phyloP scores from a whole-genome alignment of 2,329 filamentous ascomycete species.

The Arthrobotrys sinensis region DNA sequence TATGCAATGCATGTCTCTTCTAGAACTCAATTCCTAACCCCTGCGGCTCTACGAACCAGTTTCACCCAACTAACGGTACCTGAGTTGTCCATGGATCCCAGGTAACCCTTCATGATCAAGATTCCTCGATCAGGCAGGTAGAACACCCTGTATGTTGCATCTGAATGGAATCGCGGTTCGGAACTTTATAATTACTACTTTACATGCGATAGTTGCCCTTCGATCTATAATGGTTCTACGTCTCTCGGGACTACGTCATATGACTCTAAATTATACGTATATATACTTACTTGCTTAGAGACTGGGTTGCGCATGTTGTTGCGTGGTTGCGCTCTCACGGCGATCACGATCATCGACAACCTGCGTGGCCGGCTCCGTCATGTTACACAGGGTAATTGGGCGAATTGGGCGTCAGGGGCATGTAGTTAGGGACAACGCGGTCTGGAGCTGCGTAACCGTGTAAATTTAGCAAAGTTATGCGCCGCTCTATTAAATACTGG shows the following conservation, averaged over 20 bases:
- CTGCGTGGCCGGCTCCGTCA: neutral
- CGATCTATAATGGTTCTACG: neutral
- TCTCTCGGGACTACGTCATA: neutral
- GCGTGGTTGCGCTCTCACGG: neutral
- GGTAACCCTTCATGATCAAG: neutral
- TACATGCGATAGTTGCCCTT: too few species aligned
- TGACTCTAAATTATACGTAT: neutral
- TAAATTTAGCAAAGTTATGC: neutral
- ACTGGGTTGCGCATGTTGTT: neutral
- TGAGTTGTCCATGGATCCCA: neutral
- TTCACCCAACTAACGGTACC: neutral
- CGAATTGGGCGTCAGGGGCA: neutral
- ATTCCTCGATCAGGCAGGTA: slow-evolving; percentile 21
- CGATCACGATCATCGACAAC: neutral
- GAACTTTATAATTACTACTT: slow-evolving; percentile 4
- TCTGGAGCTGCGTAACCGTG: neutral
- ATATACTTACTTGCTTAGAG: neutral
- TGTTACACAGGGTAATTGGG: slow-evolving; percentile 12
- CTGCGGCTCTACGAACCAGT: neutral
- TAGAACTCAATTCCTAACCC: slow-evolving; percentile 16
- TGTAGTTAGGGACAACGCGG: neutral
- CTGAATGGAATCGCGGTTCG: slow-evolving; percentile 6
- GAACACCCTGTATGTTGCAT: neutral
- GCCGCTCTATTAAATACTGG: too few species aligned
- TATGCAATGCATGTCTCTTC: slow-evolving; percentile 10